Evolutionary conservation across 345 rosid species (phyloP).

Genomic region (Sisymbrium irio): DNA sequence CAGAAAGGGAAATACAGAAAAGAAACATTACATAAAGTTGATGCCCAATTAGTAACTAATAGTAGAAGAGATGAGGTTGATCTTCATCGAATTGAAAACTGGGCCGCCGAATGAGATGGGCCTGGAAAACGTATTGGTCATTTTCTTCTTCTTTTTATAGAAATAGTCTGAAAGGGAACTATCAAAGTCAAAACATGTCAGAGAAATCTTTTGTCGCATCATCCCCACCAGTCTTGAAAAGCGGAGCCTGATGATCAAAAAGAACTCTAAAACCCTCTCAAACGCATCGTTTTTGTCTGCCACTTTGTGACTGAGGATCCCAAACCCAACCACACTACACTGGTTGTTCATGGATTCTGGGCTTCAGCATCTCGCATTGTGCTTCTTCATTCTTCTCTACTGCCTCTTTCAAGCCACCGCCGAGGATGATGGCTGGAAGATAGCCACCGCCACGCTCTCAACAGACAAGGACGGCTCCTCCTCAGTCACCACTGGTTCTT

Average conservation of each 20-base stretch:
- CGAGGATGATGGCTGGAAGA: slow-evolving; percentile 55
- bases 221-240: slow-evolving; percentile 37
- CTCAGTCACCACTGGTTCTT: slow-evolving; percentile 60
- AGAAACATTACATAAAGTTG: no score
- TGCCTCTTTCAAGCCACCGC: slow-evolving; percentile 30
- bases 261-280: slow-evolving; percentile 33
- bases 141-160: neutral
- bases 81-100: neutral
- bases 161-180: slow-evolving; percentile 26
- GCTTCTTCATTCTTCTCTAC: slow-evolving; percentile 22
- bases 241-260: slow-evolving; percentile 34
- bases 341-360: slow-evolving; percentile 29
- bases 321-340: neutral
- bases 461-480: slow-evolving; percentile 52
- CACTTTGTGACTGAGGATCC: slow-evolving; percentile 28
- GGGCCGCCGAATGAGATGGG: slow-evolving; percentile 27
- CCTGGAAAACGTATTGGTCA: slow-evolving; percentile 3
- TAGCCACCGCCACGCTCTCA: slow-evolving; percentile 86
- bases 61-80: neutral
- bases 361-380: slow-evolving; percentile 24
- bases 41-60: no score
- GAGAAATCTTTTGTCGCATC: slow-evolving; percentile 29
- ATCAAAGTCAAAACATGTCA: slow-evolving; percentile 28
- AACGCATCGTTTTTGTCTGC: slow-evolving; percentile 33
- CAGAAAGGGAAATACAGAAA: no score